These are phyloP conservation scores for Termitomyces sp. DNA, from an alignment of 768 basidiomycete genomes.

Conservation along the genomic window DNA sequence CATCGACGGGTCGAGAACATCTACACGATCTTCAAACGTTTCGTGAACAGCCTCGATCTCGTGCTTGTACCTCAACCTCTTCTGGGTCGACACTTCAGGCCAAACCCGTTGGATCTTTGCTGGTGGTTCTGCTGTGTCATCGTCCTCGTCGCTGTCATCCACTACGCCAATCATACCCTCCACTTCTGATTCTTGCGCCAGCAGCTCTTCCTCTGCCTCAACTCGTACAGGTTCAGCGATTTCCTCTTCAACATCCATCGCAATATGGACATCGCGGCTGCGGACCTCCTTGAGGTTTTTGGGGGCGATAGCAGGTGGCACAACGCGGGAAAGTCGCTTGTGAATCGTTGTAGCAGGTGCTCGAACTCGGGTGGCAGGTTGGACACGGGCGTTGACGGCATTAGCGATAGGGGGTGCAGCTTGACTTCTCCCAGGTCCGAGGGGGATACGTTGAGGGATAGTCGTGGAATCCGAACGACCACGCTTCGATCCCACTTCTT, in stretches of 20 bases:
- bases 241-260: constrained; percentile 65
- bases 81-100: constrained; percentile 70
- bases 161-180: constrained; percentile 58
- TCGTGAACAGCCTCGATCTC: constrained; percentile 67
- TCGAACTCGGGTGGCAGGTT: constrained; percentile 21
- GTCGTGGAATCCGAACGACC: constrained; percentile 61
- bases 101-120: constrained; percentile 50
- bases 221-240: constrained; percentile 20
- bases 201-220: constrained; percentile 35
- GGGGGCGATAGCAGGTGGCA: constrained; percentile 35
- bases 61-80: constrained; percentile 47
- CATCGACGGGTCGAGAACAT: constrained; percentile 85
- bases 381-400: constrained; percentile 31
- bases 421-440: constrained; percentile 51
- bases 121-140: constrained; percentile 23
- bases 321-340: constrained; percentile 36
- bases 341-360: constrained; percentile 20
- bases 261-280: constrained; percentile 33
- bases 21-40: constrained; percentile 63
- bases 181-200: constrained; percentile 47
- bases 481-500: constrained; percentile 58
- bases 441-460: constrained; percentile 63
- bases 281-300: constrained; percentile 33
- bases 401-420: constrained; percentile 37
- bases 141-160: constrained; percentile 41